These are phyloP conservation scores for Phellopilus nigrolimitatus DNA, from an alignment of 1,284 basidiomycete species.

Conservation along the genomic window DNA sequence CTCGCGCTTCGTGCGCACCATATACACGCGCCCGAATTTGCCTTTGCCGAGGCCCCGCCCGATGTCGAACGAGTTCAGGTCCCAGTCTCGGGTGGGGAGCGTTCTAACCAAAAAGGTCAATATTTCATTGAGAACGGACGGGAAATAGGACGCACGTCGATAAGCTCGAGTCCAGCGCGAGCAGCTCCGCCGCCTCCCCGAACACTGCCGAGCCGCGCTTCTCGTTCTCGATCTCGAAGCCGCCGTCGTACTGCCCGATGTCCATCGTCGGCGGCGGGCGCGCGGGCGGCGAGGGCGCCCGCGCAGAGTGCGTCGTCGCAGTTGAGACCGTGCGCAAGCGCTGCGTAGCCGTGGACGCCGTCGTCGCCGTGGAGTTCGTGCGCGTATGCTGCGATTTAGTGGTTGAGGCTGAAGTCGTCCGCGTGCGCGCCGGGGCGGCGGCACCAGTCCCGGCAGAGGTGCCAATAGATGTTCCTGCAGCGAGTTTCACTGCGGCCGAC, in stretches of 20 bases:
- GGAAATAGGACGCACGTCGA: conserved; percentile 44
- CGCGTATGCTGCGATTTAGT: conserved; percentile 2
- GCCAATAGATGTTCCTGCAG: too few species aligned
- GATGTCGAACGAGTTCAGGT: conserved; percentile 85
- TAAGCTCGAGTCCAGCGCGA: conserved; percentile 75
- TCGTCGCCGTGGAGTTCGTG: neutral
- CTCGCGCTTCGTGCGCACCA: conserved; percentile 88
- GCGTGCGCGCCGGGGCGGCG: conserved; percentile 3
- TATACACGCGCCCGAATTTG: conserved; percentile 98
- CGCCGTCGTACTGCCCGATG: conserved; percentile 84
- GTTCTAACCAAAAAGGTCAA: conserved; percentile 29
- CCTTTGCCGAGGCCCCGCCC: conserved; percentile 96
- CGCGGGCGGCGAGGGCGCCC: neutral
- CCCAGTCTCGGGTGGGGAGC: conserved; percentile 78
- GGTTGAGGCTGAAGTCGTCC: conserved; percentile 2
- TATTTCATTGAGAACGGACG: neutral
- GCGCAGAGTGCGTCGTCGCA: conserved; percentile 6
- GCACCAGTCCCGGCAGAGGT: neutral
- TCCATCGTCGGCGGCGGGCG: conserved; percentile 32
- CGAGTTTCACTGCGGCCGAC: conserved; percentile 3
- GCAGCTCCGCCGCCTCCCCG: conserved; percentile 68
- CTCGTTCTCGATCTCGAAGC: conserved; percentile 76
- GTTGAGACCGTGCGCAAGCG: conserved; percentile 4
- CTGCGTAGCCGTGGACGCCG: neutral
- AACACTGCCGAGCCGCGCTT: conserved; percentile 56